phyloP scores from a whole-genome alignment of 805 yeast species.

The Dipodascus geniculatus region DNA sequence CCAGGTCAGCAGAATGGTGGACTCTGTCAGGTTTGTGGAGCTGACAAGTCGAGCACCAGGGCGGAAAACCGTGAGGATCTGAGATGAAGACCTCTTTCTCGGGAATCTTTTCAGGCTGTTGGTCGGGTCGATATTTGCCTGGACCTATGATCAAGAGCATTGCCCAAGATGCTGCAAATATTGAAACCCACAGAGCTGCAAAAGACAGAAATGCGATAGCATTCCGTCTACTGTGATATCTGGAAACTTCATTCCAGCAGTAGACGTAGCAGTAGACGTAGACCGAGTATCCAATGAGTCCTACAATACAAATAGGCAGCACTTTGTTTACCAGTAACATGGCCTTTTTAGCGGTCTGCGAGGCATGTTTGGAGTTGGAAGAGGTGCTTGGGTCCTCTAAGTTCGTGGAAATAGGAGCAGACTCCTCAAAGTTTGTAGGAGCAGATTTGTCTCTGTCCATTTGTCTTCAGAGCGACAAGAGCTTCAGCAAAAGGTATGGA shows the following conservation, averaged over 20 bases:
- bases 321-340: not conserved
- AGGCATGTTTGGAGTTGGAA: not conserved
- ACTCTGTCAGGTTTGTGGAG: conserved; percentile 55
- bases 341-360: not conserved
- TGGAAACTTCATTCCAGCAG: not conserved
- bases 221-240: not conserved
- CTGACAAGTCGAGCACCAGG: conserved; percentile 60
- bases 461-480: not conserved
- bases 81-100: conserved; percentile 55
- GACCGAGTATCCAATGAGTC: not conserved
- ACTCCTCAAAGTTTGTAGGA: not conserved
- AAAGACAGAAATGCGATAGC: not conserved
- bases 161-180: not conserved
- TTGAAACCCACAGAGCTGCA: not conserved
- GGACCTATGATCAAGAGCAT: not conserved
- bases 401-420: not conserved
- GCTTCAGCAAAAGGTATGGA: not conserved
- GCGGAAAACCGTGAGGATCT: conserved; percentile 62
- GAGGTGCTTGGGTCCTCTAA: not conserved
- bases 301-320: not conserved
- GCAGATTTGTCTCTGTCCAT: not conserved
- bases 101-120: not conserved
- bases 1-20: conserved; percentile 51
- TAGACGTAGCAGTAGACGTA: not conserved
- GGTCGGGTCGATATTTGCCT: not conserved